Evolutionary conservation across 768 basidiomycete genomes (phyloP), one percentile per base, ranked within the genome.

Genomic region (Gyrodon lividus): DNA sequence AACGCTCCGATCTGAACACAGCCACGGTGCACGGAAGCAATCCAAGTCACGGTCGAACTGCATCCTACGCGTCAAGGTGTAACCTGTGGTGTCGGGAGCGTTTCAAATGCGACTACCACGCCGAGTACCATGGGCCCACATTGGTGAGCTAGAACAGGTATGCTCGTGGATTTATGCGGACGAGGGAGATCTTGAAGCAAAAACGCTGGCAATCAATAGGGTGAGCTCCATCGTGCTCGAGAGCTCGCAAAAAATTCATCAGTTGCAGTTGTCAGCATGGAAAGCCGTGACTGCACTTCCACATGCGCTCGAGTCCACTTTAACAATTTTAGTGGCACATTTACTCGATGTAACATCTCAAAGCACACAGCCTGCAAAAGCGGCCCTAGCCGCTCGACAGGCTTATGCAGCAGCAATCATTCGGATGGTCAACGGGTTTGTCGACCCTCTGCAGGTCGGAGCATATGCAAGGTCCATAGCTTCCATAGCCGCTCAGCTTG

Each of bases 381-480:
- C 77, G 1, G 59, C 68, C 33, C 74, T 90, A 31, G 69, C 74
- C 44, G 68, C 90, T 48, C 80, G 95, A 17, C 87, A 94, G 60
- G 81, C 80, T 53, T 93, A 92, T 67, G 83, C 91, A 8, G 74
- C 87, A 22, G 84, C 92, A 2, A 74, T 97, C 52, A 87, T 95
- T 52, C 77, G 96, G 28, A 82, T 98, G 58, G 90, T 98, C 57
- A 99, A 98, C 60, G 91, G 93, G 2, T 78, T 98, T 33, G 96
- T 98, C 6, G 97, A 99, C 62, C 93, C 95, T 13, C 75, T 97
- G 10, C 97, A 99, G 63, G 78, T 83, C 9, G 92, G 94, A 6
- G 79, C 81, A 17, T 98, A 89, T 64, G 96, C 97, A 3, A 78
- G 94, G 19, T 87, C 97, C 2, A 98, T 98, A 59, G 83, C 89